A percentile compares a stretch with the other conserved stretches of the same genome.
Conservation (phyloP, 2,329 filamentous ascomycete species). For the Diaporthe ilicicola region DNA sequence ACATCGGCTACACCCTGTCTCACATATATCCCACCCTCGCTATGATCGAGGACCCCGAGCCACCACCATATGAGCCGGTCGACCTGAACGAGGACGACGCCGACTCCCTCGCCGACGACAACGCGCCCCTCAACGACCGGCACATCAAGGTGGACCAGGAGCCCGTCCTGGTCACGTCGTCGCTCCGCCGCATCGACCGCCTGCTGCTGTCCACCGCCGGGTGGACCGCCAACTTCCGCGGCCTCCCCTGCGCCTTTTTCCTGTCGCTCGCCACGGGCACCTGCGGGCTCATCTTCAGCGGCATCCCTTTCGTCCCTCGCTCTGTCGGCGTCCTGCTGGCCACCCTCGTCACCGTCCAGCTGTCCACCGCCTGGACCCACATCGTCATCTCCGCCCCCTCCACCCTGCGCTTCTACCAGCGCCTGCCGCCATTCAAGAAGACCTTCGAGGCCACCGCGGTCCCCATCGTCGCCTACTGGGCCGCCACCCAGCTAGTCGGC, state of each 20-base stretch:
- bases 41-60: slow-evolving; percentile 66
- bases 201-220: slow-evolving; percentile 71
- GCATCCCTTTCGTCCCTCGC: slow-evolving; percentile 49
- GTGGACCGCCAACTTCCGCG: slow-evolving; percentile 73
- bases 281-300: slow-evolving; percentile 54
- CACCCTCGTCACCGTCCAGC: slow-evolving; percentile 69
- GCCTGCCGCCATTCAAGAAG: slow-evolving; percentile 71
- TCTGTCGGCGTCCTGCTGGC: slow-evolving; percentile 63
- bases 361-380: slow-evolving; percentile 85
- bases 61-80: slow-evolving; percentile 63
- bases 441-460: slow-evolving; percentile 74
- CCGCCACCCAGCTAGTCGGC: slow-evolving; percentile 60
- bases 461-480: slow-evolving; percentile 71
- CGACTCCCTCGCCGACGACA: slow-evolving; percentile 41
- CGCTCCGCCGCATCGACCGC: slow-evolving; percentile 59
- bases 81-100: slow-evolving; percentile 50
- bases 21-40: slow-evolving; percentile 62
- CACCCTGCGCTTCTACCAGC: slow-evolving; percentile 69
- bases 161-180: slow-evolving; percentile 56
- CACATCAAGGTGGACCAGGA: slow-evolving; percentile 43
- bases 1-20: slow-evolving; percentile 59
- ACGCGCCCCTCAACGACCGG: slow-evolving; percentile 47
- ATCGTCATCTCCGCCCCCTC: slow-evolving; percentile 80
- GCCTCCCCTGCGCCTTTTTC: slow-evolving; percentile 61
- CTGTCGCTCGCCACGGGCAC: slow-evolving; percentile 45